Conservation (phyloP, 2,329 filamentous ascomycete genomes). For the Leptographium procerum region DNA sequence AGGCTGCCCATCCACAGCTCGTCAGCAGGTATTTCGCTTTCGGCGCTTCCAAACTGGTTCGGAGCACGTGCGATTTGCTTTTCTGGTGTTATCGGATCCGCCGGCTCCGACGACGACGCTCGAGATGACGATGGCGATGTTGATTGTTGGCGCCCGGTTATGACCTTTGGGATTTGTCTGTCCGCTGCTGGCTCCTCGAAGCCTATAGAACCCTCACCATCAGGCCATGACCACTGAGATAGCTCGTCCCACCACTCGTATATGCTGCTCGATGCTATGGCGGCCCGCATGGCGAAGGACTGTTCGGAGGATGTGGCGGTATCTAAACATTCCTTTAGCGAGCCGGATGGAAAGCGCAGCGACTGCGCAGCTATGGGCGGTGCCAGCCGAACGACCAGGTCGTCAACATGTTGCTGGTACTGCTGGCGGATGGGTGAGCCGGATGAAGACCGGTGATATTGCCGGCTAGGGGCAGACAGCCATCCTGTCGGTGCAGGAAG, state of each 20-base stretch:
- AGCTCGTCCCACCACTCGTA: conserved; percentile 68
- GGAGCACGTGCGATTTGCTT: neutral
- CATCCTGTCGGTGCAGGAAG: conserved; percentile 24
- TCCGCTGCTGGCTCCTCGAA: conserved; percentile 35
- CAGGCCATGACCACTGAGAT: conserved; percentile 45
- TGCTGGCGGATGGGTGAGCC: conserved; percentile 35
- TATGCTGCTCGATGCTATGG: conserved; percentile 58
- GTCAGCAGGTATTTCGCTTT: conserved; percentile 13
- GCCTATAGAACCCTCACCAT: conserved; percentile 33
- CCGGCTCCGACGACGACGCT: neutral
- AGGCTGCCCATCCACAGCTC: conserved; percentile 58
- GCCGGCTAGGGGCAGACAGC: conserved; percentile 26
- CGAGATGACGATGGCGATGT: conserved; percentile 3
- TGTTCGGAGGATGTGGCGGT: conserved; percentile 53
- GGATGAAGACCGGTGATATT: conserved; percentile 24
- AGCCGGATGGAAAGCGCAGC: conserved; percentile 40
- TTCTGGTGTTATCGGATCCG: conserved; percentile 8
- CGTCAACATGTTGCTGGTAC: conserved; percentile 28
- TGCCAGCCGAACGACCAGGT: conserved; percentile 49
- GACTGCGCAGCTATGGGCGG: conserved; percentile 50
- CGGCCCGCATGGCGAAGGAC: conserved; percentile 59
- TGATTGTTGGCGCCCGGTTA: neutral
- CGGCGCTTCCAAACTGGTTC: neutral
- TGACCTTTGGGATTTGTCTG: neutral
- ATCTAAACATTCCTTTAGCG: conserved; percentile 48